These are phyloP conservation scores for Jaapia argillacea DNA, from an alignment of 768 basidiomycete species.

Conservation along the genomic window DNA sequence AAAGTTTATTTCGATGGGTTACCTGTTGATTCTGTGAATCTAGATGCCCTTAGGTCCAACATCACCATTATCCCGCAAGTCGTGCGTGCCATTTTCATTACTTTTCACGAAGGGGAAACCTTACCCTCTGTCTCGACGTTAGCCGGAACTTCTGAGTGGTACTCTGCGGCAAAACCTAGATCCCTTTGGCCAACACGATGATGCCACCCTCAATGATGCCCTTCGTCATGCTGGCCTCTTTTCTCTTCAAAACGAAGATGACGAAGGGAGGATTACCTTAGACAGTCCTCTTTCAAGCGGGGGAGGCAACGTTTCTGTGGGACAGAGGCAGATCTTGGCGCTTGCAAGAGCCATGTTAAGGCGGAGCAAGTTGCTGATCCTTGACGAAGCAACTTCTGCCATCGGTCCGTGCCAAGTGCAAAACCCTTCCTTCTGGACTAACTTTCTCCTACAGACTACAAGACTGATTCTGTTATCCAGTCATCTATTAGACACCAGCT, in stretches of 20 bases:
- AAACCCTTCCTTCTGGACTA: not conserved
- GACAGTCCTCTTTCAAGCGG: not conserved
- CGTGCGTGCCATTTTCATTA: not conserved
- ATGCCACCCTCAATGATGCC: constrained; percentile 26
- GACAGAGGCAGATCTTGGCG: not conserved
- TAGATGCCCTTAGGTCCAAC: constrained; percentile 43
- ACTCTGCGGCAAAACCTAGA: constrained; percentile 36
- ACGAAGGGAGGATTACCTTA: not conserved
- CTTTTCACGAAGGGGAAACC: not conserved
- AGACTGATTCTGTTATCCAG: constrained; percentile 37
- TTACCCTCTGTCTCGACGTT: too few species aligned
- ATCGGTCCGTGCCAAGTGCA: not conserved
- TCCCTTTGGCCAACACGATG: constrained; percentile 36
- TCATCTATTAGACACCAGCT: constrained; percentile 27
- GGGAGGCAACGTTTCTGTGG: not conserved
- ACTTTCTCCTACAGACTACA: constrained; percentile 33
- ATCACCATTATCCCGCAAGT: constrained; percentile 51
- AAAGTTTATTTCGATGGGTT: constrained; percentile 46
- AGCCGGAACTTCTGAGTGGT: constrained; percentile 31
- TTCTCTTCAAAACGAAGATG: not conserved
- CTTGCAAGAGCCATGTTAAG: constrained; percentile 18
- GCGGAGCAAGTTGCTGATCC: constrained; percentile 14
- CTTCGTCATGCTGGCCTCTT: constrained; percentile 27
- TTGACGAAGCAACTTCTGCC: constrained; percentile 13
- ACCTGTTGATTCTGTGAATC: constrained; percentile 35